Evolutionary conservation across 345 rosid genomes (phyloP), one percentile per base, ranked within the genome.

Genomic region (Aurinia saxatilis): DNA sequence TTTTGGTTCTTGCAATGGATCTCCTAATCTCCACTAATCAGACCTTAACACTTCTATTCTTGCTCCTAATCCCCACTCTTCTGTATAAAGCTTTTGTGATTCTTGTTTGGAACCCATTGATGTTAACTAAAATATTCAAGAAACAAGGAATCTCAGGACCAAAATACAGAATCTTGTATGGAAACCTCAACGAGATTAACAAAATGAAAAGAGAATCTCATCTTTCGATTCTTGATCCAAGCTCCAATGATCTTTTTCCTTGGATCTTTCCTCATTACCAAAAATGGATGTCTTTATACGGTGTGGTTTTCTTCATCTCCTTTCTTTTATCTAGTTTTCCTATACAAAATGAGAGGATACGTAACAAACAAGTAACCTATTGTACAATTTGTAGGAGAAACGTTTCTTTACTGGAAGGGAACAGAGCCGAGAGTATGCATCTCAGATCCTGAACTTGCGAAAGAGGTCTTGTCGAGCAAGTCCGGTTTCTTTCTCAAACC

Each of bases 321-420:
- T 21, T 5, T 11, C 27, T 48, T 60, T n/a, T n/a, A n/a, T n/a
- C n/a, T n/a, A n/a, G n/a, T n/a, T n/a, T n/a, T n/a, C 8, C 10
- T 40, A 18, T 47, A 64, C 12, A 14, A 51, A 33, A n/a, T n/a
- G n/a, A n/a, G n/a, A n/a, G n/a, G 50, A 31, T 33, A 47, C 53
- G 15, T 68, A 8, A 17, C 29, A 35, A 19, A 58, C 41, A 60
- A 60, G 63, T 30, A 13, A 53, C 45, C 5, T 23, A 29, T 44
- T 40, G 48, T 38, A 8, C 12, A 2, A n/a, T n/a, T 17, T 60
- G 42, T 53, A 78, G 81, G 85, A 23, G 79, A 78, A n/a, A 78
- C 71, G 6, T 62, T 82, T 56, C 67, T 76, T 19, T 78, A 69
- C 47, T 82, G 85, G 87, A 12, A 60, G 9, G 83, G 80, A 57